Base-by-base conservation (phyloP, 345 rosid genomes). In the Arabidopsis arenosa region DNA sequence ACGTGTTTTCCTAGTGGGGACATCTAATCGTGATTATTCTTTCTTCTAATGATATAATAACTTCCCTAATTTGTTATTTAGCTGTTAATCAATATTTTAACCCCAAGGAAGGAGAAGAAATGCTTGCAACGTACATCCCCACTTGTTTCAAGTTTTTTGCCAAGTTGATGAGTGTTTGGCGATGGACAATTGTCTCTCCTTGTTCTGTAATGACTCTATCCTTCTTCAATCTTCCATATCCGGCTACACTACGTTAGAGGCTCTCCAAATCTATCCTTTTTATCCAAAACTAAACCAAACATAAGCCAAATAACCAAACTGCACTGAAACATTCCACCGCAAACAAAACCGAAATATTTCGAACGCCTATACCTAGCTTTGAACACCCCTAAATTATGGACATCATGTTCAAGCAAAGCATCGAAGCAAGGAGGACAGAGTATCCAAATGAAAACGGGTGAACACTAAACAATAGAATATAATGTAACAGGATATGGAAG, bases 91-190 rank as follows among this genome's bases (percentile, higher is more conserved):
- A 61, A 58, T 35, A 15, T 4, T 58, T 18, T 21, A 59, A 3
- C 61, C 72, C 76, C 11, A 64, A 48, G 71, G 15, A 64, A 48
- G 71, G 15, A 47, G 41, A 64, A 30, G 68, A 64, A 13, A 30
- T 70, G 65, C 58, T 56, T 76, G 43, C 70, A 76, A 76, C 51
- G 70, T 54, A 63, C 63, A 63, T 36, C 12, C 58, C 75, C 80
- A 76, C 66, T 76, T 44, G 74, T 68, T 10, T 56, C 74, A 76
- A 76, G 26, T 23, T 23, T 1, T 23, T 23, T 23, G 26, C 26
- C 26, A 23, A 23, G 59, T 53, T 62, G 70, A 43, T 6, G 7
- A 62, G 65, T 63, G 70, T 63, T 53, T 69, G 70, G 59, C 52
- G 35, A 62, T 35, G 51, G 36, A 55, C 36, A 36, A 2, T 32